phyloP scores from a whole-genome alignment of 73 alveolate species.

The Paramecium tetraurelia region DNA sequence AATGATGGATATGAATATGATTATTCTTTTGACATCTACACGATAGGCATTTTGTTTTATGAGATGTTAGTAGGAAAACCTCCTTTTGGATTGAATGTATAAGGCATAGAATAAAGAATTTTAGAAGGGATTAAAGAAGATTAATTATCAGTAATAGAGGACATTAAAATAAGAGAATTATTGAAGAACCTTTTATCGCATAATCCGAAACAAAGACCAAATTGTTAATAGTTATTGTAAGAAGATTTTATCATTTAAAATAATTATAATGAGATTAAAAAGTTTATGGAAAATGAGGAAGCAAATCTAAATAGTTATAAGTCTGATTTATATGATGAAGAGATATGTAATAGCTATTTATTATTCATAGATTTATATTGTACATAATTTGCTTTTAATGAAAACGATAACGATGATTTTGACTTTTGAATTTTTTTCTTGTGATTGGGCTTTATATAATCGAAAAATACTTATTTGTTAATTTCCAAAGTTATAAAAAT shows the following conservation, averaged over 20 bases:
- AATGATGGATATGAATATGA: conserved; percentile 35
- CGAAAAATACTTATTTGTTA: background rate
- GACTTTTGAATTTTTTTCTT: background rate
- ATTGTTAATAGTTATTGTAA: background rate
- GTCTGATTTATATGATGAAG: conserved; percentile 3
- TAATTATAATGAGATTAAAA: background rate
- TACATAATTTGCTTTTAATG: background rate
- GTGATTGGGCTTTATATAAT: too few relatives aligned
- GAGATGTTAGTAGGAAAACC: conserved; percentile 55
- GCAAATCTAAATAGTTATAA: background rate
- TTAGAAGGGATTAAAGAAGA: conserved; percentile 9
- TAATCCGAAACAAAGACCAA: background rate
- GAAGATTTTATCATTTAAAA: background rate
- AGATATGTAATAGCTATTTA: background rate
- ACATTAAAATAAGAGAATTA: background rate
- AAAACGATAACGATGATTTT: background rate
- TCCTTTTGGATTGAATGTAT: conserved; percentile 50
- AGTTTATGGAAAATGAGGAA: background rate
- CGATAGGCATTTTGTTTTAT: conserved; percentile 50
- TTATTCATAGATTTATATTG: background rate
- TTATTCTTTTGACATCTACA: conserved; percentile 31
- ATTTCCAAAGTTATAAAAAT: background rate
- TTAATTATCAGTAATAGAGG: background rate
- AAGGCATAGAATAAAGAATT: conserved; percentile 38
- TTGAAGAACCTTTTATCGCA: background rate